A percentile compares a stretch with the other conserved stretches of the same genome.
Conservation (phyloP, 2,329 filamentous ascomycete species). For the Neospermospora avenae region DNA sequence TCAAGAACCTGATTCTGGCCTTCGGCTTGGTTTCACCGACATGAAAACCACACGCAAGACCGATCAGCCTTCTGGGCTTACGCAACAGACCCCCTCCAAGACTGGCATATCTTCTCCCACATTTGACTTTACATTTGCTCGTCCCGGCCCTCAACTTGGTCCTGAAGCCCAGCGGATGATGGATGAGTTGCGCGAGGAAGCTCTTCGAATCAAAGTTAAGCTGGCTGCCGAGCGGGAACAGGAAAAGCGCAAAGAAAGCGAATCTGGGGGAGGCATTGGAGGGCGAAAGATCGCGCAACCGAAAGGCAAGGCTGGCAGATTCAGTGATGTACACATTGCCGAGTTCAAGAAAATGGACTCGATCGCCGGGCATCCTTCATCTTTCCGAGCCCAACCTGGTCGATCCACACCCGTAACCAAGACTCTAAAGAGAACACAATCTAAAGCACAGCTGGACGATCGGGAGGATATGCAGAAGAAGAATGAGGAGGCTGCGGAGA, state of each 20-base stretch:
- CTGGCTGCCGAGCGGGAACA: constrained; percentile 60
- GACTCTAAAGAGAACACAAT: constrained; percentile 48
- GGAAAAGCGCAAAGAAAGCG: constrained; percentile 46
- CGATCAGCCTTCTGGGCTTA: constrained; percentile 39
- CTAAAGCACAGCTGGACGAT: constrained; percentile 63
- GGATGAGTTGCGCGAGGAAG: constrained; percentile 69
- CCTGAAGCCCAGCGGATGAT: constrained; percentile 59
- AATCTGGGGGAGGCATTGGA: constrained; percentile 39
- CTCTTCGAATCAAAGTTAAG: constrained; percentile 65
- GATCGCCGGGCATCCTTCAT: constrained; percentile 80
- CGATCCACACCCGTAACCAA: constrained; percentile 49
- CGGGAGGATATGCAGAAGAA: constrained; percentile 46
- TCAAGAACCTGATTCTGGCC: constrained; percentile 73
- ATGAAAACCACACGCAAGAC: constrained; percentile 45
- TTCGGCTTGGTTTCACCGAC: constrained; percentile 78
- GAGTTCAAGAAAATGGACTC: constrained; percentile 98
- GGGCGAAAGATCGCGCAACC: constrained; percentile 74
- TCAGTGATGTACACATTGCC: constrained; percentile 79
- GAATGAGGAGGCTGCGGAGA: constrained; percentile 14
- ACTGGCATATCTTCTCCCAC: constrained; percentile 50
- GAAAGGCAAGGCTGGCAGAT: constrained; percentile 74
- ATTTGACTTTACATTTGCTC: constrained; percentile 63
- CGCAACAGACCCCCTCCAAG: constrained; percentile 64
- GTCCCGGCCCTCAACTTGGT: constrained; percentile 55
- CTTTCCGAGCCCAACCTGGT: constrained; percentile 60